A percentile compares a stretch with the other conserved stretches of the same genome.
phyloP scores from a whole-genome alignment of 2,329 filamentous ascomycete genomes.

The Epichloe gansuensis region DNA sequence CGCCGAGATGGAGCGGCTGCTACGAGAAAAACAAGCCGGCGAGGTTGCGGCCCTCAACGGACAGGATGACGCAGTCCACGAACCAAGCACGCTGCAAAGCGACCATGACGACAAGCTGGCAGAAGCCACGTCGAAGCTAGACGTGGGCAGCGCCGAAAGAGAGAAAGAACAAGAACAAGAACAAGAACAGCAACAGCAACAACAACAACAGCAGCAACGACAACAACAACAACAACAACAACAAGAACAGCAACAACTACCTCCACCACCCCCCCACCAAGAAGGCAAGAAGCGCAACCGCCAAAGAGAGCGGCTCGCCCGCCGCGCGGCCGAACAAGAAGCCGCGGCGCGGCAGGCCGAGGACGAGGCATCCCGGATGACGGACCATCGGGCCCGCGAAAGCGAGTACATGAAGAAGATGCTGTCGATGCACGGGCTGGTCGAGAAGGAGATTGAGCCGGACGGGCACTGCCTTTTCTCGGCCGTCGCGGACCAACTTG shows the following conservation, averaged over 20 bases:
- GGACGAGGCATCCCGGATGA: conserved; percentile 61
- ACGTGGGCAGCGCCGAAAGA: not conserved
- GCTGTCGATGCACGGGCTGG: conserved; percentile 50
- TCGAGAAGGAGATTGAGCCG: conserved; percentile 67
- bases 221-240: not conserved
- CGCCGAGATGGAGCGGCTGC: conserved; percentile 51
- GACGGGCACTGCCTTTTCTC: conserved; percentile 95
- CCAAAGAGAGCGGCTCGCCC: conserved; percentile 80
- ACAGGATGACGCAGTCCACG: not conserved
- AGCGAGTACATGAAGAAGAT: conserved; percentile 54
- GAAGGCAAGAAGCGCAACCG: conserved; percentile 66
- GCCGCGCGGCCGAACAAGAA: conserved; percentile 74
- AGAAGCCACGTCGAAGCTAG: conserved; percentile 1
- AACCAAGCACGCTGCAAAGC: not conserved
- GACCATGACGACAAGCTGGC: conserved; percentile 7
- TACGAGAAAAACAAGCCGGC: conserved; percentile 52
- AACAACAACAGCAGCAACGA: too few species aligned
- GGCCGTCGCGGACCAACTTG: conserved; percentile 29
- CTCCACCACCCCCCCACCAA: conserved; percentile 3
- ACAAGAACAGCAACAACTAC: not conserved
- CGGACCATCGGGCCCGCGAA: conserved; percentile 60
- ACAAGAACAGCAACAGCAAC: not conserved
- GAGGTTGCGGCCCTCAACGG: conserved; percentile 36
- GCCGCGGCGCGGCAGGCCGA: conserved; percentile 54
- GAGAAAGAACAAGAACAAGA: not conserved